Percentiles rank a stretch among this genome's conserved stretches.
phyloP scores from a whole-genome alignment of 208 protist genomes.

The Leishmania mexicana region DNA sequence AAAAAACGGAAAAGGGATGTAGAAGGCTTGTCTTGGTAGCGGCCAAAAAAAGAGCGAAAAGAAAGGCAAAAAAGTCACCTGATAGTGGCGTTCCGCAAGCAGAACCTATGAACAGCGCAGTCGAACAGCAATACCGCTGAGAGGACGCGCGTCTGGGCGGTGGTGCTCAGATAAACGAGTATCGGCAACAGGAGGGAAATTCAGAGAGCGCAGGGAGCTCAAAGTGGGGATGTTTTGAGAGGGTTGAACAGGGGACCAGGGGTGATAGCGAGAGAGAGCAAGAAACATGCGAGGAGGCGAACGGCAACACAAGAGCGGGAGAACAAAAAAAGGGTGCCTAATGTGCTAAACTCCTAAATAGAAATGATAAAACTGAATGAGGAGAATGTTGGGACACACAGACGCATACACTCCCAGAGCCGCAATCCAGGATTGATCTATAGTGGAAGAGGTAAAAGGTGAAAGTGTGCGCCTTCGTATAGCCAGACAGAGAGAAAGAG shows the following conservation, averaged over 20 bases:
- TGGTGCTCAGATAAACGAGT: neutral
- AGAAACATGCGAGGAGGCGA: neutral
- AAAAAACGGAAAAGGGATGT: neutral
- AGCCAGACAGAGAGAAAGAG: neutral
- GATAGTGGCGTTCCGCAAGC: neutral
- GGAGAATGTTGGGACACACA: neutral
- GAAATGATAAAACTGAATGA: neutral
- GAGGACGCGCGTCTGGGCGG: neutral
- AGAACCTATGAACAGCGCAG: neutral
- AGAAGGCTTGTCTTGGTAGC: neutral
- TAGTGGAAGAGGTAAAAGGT: neutral
- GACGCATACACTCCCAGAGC: neutral
- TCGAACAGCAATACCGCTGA: neutral
- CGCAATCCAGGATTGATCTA: neutral
- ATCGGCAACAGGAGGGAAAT: neutral
- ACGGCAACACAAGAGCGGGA: neutral
- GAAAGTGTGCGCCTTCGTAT: neutral
- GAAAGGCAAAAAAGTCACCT: neutral
- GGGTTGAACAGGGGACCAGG: neutral
- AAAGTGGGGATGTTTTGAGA: neutral
- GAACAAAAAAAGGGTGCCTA: neutral
- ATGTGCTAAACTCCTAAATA: slow-evolving; percentile 5
- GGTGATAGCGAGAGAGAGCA: neutral
- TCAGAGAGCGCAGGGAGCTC: neutral
- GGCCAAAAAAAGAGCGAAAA: neutral